Conservation (phyloP, 1,284 basidiomycete species). For the Puccinia triticina region DNA sequence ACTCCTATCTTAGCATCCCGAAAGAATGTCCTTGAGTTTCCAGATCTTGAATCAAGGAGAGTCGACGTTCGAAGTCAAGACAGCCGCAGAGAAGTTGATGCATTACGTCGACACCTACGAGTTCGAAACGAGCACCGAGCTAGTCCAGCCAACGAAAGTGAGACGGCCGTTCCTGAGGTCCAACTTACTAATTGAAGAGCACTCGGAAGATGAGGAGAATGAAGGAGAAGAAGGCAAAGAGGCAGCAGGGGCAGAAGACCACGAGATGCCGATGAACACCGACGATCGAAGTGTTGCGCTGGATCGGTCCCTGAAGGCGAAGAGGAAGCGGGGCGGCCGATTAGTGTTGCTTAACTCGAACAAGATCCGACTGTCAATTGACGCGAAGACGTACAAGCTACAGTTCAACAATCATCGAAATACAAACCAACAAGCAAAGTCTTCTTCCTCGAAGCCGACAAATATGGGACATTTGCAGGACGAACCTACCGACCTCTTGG, state of each 20-base stretch:
- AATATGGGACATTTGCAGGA: neutral
- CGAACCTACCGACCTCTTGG: slow-evolving; percentile 1
- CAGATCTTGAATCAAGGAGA: slow-evolving; percentile 37
- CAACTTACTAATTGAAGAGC: slow-evolving; percentile 9
- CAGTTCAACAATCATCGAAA: slow-evolving; percentile 12
- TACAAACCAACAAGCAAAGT: neutral
- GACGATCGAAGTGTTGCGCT: neutral
- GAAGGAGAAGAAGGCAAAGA: slow-evolving; percentile 5
- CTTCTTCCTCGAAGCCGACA: neutral
- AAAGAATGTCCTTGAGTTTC: slow-evolving; percentile 46
- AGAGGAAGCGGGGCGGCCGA: neutral
- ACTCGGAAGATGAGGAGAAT: neutral
- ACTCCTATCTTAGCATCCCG: slow-evolving; percentile 33
- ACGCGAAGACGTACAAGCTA: slow-evolving; percentile 15
- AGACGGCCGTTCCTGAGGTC: slow-evolving; percentile 25
- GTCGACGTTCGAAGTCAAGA: slow-evolving; percentile 42
- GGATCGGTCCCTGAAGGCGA: neutral
- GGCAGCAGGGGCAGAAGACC: neutral
- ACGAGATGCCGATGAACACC: neutral
- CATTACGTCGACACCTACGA: slow-evolving; percentile 42
- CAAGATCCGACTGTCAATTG: slow-evolving; percentile 6
- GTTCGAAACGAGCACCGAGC: slow-evolving; percentile 26
- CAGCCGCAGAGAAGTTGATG: neutral
- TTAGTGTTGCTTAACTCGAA: neutral
- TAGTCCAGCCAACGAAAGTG: slow-evolving; percentile 10